Evolutionary conservation across 139 green algal species (phyloP).

Genomic region (Chlamydomonas sphaeroides): DNA sequence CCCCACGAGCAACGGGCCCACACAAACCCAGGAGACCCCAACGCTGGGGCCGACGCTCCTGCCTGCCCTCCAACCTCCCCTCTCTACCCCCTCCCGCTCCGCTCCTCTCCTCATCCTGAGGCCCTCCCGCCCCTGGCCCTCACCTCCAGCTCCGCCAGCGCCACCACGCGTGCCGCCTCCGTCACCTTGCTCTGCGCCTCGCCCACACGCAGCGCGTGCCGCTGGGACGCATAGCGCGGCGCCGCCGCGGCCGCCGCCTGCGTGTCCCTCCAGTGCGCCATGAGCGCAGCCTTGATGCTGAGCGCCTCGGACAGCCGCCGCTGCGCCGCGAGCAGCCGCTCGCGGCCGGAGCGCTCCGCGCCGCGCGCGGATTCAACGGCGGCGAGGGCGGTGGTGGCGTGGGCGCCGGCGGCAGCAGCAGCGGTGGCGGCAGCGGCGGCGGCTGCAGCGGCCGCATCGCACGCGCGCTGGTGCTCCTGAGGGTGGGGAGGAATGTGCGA

Average conservation of each 20-base stretch:
- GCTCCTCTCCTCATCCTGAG: too few species aligned
- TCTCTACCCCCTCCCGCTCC: too few species aligned
- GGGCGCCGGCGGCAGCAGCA: neutral
- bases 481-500: too few species aligned
- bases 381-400: neutral
- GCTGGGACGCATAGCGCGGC: slow-evolving; percentile 21
- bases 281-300: slow-evolving; percentile 26
- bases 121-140: too few species aligned
- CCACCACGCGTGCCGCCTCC: slow-evolving; percentile 25
- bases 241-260: neutral
- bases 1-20: too few species aligned
- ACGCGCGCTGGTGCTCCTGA: neutral
- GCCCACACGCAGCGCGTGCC: slow-evolving; percentile 16
- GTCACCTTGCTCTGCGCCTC: slow-evolving; percentile 32
- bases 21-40: too few species aligned
- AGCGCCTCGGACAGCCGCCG: slow-evolving; percentile 39
- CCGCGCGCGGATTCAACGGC: neutral
- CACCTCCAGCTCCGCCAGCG: slow-evolving; percentile 27
- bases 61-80: too few species aligned
- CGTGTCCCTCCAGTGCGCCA: slow-evolving; percentile 8
- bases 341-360: slow-evolving; percentile 19
- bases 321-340: slow-evolving; percentile 25
- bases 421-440: neutral
- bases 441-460: too few species aligned
- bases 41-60: too few species aligned